Evolutionary conservation across 2,329 filamentous ascomycete species (phyloP).

Genomic region (Epichloe typhina): DNA sequence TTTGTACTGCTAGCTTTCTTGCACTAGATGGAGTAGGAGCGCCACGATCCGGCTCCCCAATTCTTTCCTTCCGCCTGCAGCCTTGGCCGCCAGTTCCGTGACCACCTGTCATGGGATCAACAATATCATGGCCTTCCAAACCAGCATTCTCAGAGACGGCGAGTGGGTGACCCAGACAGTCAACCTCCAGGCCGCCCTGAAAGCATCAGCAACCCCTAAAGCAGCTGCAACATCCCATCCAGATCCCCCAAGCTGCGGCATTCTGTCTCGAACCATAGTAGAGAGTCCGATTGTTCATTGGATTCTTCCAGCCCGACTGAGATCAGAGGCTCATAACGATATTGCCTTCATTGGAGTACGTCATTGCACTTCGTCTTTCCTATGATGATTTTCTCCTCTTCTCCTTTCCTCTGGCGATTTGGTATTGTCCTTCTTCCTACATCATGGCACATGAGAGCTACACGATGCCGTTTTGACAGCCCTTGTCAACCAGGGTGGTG

Average conservation of each 20-base stretch:
- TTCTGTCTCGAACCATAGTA: slow-evolving; percentile 68
- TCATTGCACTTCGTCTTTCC: slow-evolving; percentile 9
- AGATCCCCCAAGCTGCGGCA: slow-evolving; percentile 45
- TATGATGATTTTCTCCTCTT: neutral
- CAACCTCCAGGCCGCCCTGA: slow-evolving; percentile 29
- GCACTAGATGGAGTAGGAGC: neutral
- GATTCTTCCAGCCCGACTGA: slow-evolving; percentile 68
- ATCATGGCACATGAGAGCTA: neutral
- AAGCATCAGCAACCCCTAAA: slow-evolving; percentile 21
- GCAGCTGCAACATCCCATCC: slow-evolving; percentile 17
- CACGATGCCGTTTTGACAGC: neutral
- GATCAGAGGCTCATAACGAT: slow-evolving; percentile 59
- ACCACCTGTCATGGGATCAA: slow-evolving; percentile 8
- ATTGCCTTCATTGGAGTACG: slow-evolving; percentile 73
- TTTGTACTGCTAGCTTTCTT: neutral
- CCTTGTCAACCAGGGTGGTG: neutral
- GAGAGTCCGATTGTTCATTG: slow-evolving; percentile 62
- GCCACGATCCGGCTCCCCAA: neutral
- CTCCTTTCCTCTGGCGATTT: neutral
- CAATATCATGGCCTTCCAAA: slow-evolving; percentile 36
- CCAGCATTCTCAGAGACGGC: slow-evolving; percentile 39
- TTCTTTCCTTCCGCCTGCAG: neutral
- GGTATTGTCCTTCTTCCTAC: neutral
- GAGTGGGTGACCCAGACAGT: slow-evolving; percentile 44
- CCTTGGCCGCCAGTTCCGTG: neutral